Evolutionary conservation across 306 rosid species (phyloP).

Genomic region (Canavalia gladiata): DNA sequence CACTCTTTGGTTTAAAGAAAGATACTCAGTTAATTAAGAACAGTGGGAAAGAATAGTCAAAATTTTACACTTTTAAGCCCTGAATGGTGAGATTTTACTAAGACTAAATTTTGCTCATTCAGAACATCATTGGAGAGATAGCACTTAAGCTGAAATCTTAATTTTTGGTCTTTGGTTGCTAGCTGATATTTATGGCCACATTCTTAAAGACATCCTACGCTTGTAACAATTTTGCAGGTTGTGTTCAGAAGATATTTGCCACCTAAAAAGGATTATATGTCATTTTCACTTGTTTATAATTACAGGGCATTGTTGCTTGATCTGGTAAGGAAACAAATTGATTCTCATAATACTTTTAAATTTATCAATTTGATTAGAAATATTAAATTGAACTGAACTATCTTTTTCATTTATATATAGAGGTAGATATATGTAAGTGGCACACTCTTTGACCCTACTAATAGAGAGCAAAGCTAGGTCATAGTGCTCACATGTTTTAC

Average conservation of each 20-base stretch:
- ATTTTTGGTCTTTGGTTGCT: constrained; percentile 8
- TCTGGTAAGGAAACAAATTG: constrained; percentile 60
- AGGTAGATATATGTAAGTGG: not conserved
- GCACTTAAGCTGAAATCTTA: constrained; percentile 37
- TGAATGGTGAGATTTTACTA: not conserved
- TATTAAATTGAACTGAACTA: not conserved
- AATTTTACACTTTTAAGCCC: too few species aligned
- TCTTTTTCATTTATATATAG: constrained; percentile 43
- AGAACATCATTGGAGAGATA: too few species aligned
- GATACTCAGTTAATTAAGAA: constrained; percentile 34
- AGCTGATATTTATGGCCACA: not conserved
- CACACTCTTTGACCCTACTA: not conserved
- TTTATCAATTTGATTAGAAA: not conserved
- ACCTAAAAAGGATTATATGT: constrained; percentile 66
- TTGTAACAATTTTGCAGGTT: constrained; percentile 56
- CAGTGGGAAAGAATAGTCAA: too few species aligned
- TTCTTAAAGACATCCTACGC: not conserved
- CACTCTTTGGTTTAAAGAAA: constrained; percentile 60
- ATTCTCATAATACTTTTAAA: not conserved
- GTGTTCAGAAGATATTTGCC: constrained; percentile 69
- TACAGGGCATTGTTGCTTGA: constrained; percentile 70
- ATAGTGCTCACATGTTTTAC: too few species aligned
- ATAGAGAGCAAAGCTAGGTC: too few species aligned
- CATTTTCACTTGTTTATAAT: constrained; percentile 70
- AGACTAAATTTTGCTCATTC: not conserved